Evolutionary conservation across 177 flowering plant genomes (phyloP), one percentile per base, ranked within the genome.

Genomic region (Telopea speciosissima): DNA sequence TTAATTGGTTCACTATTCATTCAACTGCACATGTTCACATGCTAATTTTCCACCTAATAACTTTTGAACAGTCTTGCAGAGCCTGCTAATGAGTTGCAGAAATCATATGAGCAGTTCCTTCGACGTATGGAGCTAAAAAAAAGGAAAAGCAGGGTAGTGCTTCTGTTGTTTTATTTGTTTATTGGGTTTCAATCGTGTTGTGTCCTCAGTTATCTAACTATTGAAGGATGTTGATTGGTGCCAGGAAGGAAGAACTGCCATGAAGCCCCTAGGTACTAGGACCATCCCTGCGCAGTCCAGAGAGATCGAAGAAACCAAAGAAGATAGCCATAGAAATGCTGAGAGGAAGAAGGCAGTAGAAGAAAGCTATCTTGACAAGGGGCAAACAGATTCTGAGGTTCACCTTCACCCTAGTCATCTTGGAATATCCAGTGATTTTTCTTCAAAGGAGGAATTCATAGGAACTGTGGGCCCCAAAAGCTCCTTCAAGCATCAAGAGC

Each of bases 21-120:
- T 28, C 31, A 28, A 28, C 31, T 28, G 31, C 31, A 28, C 4
- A 2, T 28, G 31, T 28, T 28, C 31, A 28, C 31, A 28, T 28
- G 31, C 31, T 28, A 28, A 28, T 28, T 28, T 28, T 28, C 31
- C 31, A 28, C 31, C 31, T 28, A 2, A 23, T 42, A 54, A 58
- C 26, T 44, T 3, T 62, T 80, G 65, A 74, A 68, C 87, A 95
- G 99, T 73, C 89, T 90, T 77, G 97, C 99, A 58, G 96, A 92
- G 79, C 97, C 99, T 24, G 60, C 79, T 17, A 89, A 79, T 72
- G 90, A 88, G 75, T 83, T 95, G 80, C 90, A 92, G 78, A 91
- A 85, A 74, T 85, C 99, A 62, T 91, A 87, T 77, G 87, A 88
- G 76, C 87, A 89, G 76, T 95, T 93, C 80, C 89, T 95, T 85